phyloP scores from a whole-genome alignment of 2,329 filamentous ascomycete species.

The Ophiostoma sp. region DNA sequence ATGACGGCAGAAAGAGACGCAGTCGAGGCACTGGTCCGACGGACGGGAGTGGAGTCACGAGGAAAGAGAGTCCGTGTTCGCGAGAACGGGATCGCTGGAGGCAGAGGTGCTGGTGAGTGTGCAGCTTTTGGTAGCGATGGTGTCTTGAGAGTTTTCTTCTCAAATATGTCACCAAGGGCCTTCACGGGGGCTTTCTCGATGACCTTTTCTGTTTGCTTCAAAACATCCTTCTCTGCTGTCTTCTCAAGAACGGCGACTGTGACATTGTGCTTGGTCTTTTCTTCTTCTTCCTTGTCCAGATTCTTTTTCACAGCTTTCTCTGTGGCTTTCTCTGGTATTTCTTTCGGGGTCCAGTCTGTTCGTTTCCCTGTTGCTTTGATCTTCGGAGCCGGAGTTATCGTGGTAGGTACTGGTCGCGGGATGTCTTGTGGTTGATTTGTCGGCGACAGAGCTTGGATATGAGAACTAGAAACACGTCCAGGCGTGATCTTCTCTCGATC shows the following conservation, averaged over 20 bases:
- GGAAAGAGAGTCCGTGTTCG: slow-evolving; percentile 1
- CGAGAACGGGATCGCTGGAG: neutral
- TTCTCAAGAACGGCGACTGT: neutral
- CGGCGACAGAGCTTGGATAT: neutral
- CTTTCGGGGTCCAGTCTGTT: no score
- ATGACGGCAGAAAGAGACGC: neutral
- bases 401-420: neutral
- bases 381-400: neutral
- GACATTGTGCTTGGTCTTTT: neutral
- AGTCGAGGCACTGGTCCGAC: no score
- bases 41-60: neutral
- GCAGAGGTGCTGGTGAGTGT: neutral
- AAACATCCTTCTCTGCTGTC: neutral
- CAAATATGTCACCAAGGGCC: neutral
- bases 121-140: neutral
- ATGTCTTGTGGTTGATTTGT: no score
- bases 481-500: neutral
- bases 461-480: neutral
- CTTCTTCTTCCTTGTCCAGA: neutral
- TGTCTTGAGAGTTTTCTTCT: neutral
- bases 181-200: neutral
- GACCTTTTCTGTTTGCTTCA: neutral
- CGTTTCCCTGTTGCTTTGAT: neutral
- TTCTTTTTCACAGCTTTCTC: neutral
- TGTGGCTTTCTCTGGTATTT: no score